Base-by-base conservation (phyloP, 2,329 filamentous ascomycete species). In the Pseudocercospora musae region DNA sequence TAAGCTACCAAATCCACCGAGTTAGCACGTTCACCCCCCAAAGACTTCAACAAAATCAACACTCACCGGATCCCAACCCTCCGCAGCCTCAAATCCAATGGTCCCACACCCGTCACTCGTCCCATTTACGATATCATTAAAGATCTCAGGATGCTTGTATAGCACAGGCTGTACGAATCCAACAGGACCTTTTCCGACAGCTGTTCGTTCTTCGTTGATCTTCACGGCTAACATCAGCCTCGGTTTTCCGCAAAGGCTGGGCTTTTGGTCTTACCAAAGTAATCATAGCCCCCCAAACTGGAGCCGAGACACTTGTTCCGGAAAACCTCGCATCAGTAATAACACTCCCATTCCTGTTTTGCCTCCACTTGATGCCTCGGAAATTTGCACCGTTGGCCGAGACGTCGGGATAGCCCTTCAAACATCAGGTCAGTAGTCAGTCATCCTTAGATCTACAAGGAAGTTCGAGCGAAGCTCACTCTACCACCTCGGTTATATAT, bases 381-480 rank as follows among this genome's bases (percentile, higher is more conserved):
- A 78, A 76, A 61, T 79, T 74, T 58, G 78, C 74, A 2, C 73
- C 75, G n/a, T 75, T 70, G 6, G 75, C 77, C 0, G 77, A 65
- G 11, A 70, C 65, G 46, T 79, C 78, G 9, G 78, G 78, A 23
- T 77, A 71, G 13, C 67, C 72, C 11, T 71, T 50, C n/a, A n/a
- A n/a, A n/a, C n/a, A n/a, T n/a, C n/a, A n/a, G n/a, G n/a, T n/a
- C n/a, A n/a, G n/a, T n/a, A n/a, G n/a, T n/a, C n/a, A n/a, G n/a
- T n/a, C n/a, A n/a, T n/a, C n/a, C n/a, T n/a, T n/a, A n/a, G n/a
- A n/a, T n/a, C n/a, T n/a, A n/a, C n/a, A n/a, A n/a, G n/a, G n/a
- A n/a, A n/a, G n/a, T n/a, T n/a, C n/a, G n/a, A n/a, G n/a, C n/a
- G n/a, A n/a, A n/a, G n/a, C 48, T 29, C 6, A 50, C 48, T 27